phyloP scores from a whole-genome alignment of 768 basidiomycete species.

The Hydnomerulius pinastri region DNA sequence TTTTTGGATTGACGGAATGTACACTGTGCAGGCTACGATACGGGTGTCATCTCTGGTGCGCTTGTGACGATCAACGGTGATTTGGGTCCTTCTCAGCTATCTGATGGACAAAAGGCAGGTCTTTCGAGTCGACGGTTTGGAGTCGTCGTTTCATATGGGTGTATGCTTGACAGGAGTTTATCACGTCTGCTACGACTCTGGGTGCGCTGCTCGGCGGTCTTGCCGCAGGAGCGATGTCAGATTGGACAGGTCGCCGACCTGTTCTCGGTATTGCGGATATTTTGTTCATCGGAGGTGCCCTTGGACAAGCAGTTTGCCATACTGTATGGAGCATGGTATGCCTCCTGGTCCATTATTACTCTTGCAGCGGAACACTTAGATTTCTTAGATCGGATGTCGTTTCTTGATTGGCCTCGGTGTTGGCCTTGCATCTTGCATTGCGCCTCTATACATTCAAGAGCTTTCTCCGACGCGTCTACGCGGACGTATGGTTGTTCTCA shows the following conservation, averaged over 20 bases:
- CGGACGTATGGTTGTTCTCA: constrained; percentile 79
- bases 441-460: constrained; percentile 84
- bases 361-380: not conserved
- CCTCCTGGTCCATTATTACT: not conserved
- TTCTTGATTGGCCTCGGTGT: constrained; percentile 78
- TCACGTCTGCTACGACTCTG: constrained; percentile 77
- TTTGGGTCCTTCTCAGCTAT: constrained; percentile 56
- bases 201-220: constrained; percentile 79
- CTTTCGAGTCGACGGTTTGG: not conserved
- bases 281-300: constrained; percentile 74
- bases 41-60: constrained; percentile 80
- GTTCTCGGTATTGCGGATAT: constrained; percentile 69
- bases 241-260: constrained; percentile 66
- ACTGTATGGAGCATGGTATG: constrained; percentile 70
- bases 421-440: constrained; percentile 74
- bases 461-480: constrained; percentile 73
- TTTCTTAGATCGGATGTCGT: constrained; percentile 59
- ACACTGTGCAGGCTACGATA: constrained; percentile 64
- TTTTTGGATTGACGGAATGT: constrained; percentile 1
- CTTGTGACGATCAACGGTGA: constrained; percentile 71
- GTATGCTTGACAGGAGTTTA: constrained; percentile 59
- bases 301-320: constrained; percentile 69
- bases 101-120: constrained; percentile 63
- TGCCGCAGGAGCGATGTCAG: constrained; percentile 66
- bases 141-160: not conserved